These are phyloP conservation scores for Coffea canephora DNA, from an alignment of 257 asterid species.

Conservation along the genomic window DNA sequence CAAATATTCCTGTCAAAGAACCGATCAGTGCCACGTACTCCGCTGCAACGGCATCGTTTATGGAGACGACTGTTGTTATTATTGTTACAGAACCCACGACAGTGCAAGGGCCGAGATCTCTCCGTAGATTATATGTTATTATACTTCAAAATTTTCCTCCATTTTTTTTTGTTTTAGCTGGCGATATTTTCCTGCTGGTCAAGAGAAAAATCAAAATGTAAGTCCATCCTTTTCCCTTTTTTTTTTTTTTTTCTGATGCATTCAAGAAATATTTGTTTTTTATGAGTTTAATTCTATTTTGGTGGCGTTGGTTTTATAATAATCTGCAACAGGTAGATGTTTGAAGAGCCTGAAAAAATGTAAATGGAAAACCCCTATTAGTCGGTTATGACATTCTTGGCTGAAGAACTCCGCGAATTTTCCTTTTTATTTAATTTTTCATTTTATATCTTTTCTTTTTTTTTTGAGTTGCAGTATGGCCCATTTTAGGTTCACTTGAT, in stretches of 20 bases:
- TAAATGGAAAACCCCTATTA: background rate
- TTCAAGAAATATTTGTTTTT: background rate
- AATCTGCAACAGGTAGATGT: too few relatives aligned
- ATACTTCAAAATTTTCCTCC: background rate
- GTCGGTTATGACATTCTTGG: background rate
- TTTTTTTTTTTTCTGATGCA: background rate
- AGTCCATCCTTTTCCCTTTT: background rate
- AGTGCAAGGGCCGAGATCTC: background rate
- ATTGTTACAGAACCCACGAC: background rate
- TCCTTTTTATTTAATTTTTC: background rate
- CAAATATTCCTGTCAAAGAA: slow-evolving; percentile 15
- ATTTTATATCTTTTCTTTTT: background rate
- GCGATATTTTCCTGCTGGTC: background rate
- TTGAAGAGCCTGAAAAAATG: background rate
- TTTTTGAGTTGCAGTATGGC: background rate
- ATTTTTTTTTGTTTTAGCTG: background rate
- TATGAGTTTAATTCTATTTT: background rate
- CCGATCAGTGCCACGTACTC: background rate
- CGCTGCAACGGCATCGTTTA: slow-evolving; percentile 2
- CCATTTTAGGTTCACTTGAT: background rate
- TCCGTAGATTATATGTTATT: too few relatives aligned
- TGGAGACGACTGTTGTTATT: background rate
- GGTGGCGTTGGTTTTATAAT: background rate
- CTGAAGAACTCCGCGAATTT: background rate
- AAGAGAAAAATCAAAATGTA: background rate